Base-by-base conservation (phyloP, 2,329 filamentous ascomycete species). In the Ophiostoma quercus region DNA sequence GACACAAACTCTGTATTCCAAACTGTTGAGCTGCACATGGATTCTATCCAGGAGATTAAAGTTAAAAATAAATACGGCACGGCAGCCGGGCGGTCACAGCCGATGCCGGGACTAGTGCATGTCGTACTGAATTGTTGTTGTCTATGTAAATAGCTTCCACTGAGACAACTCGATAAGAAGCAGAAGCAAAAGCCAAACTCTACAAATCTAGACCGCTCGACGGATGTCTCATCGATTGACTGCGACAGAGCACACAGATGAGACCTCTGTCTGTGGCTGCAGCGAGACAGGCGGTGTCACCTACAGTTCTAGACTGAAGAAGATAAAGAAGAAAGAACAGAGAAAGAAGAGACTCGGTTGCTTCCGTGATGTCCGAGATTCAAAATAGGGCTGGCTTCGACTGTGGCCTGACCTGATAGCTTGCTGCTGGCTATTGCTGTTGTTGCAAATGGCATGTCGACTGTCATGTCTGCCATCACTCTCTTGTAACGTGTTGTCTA, bases 101-200 rank as follows among this genome's bases (percentile, higher is more conserved):
- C 51, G 67, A 63, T 47, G 57, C 39, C 67, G 60, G 39, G n/a
- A 63, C 54, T 65, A 68, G 39, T 22, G n/a, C 22, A 43, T 51
- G 67, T 68, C 32, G 39, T 51, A 68, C 37, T 47, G 37, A 43
- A 16, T 43, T 43, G 41, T 43, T 34, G 41, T 43, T 43, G 41
- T 43, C 41, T 6, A 34, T 34, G 34, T 34, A 2, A 3, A 5
- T 34, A 34, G 34, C 34, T 34, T 5, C 34, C 8, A 8, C 34
- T 3, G 34, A 34, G 34, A 34, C 34, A 34, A 34, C 34, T 5
- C 34, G 8, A 34, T 34, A 34, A 34, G 39, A 14, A 41, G 7
- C 5, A 1, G 25, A 57, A 57, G 7, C 51, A n/a, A 60, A 14
- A 25, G 25, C 25, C 5, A 60, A 34, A 29, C 0, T 8, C 12